phyloP scores from a whole-genome alignment of 2,329 filamentous ascomycete species.

The Aspergillus niger region DNA sequence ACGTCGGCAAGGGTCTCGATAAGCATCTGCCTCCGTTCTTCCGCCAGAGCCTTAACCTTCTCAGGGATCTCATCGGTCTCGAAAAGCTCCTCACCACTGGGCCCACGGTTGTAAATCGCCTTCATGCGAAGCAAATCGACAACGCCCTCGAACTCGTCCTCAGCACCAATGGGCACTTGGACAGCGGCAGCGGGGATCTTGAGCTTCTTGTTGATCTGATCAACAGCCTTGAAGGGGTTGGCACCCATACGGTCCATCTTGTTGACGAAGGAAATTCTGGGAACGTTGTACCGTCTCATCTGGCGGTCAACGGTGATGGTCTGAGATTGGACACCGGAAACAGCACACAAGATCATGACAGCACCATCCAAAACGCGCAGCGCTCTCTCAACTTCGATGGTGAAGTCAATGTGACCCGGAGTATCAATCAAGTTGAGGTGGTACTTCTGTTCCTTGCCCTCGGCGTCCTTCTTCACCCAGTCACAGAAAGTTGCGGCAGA shows the following conservation, averaged over 20 bases:
- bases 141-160: slow-evolving; percentile 89
- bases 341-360: slow-evolving; percentile 97
- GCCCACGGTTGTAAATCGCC: slow-evolving; percentile 87
- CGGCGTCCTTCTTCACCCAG: slow-evolving; percentile 78
- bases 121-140: slow-evolving; percentile 92
- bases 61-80: slow-evolving; percentile 79
- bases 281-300: slow-evolving; percentile 98
- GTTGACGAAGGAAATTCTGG: slow-evolving; percentile 94
- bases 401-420: slow-evolving; percentile 98
- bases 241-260: slow-evolving; percentile 99
- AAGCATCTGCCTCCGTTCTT: slow-evolving; percentile 79
- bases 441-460: slow-evolving; percentile 85
- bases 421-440: slow-evolving; percentile 99
- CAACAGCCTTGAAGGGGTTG: slow-evolving; percentile 95
- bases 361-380: slow-evolving; percentile 93
- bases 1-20: slow-evolving; percentile 97
- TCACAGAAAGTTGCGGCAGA: slow-evolving; percentile 97
- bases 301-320: slow-evolving; percentile 98
- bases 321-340: slow-evolving; percentile 95
- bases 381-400: slow-evolving; percentile 95
- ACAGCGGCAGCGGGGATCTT: slow-evolving; percentile 90
- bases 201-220: slow-evolving; percentile 96
- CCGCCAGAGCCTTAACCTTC: slow-evolving; percentile 72
- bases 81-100: slow-evolving; percentile 74
- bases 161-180: slow-evolving; percentile 89